phyloP scores from a whole-genome alignment of 805 yeast species.

The Sungouiella thailandica region DNA sequence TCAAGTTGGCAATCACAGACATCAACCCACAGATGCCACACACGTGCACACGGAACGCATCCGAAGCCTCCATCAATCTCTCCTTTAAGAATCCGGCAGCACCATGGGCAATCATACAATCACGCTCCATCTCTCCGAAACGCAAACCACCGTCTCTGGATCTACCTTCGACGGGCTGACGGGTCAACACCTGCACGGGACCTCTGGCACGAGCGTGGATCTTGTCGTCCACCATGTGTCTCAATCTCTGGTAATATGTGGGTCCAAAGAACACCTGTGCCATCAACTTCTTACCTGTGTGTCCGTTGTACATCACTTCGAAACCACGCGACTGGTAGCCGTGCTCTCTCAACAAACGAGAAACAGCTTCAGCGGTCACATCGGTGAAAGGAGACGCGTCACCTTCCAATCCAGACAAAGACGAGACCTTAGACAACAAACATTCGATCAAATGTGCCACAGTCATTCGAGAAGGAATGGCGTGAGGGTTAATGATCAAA shows the following conservation, averaged over 20 bases:
- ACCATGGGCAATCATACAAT: constrained; percentile 98
- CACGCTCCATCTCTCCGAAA: constrained; percentile 99
- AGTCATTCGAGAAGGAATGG: constrained; percentile 99
- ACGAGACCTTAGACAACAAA: constrained; percentile 97
- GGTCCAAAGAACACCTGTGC: constrained; percentile 99
- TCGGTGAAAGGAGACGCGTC: constrained; percentile 99
- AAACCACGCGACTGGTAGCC: constrained; percentile 96
- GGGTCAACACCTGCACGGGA: constrained; percentile 94
- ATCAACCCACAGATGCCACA: constrained; percentile 98
- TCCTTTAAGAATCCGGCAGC: constrained; percentile 52
- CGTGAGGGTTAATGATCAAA: constrained; percentile 98
- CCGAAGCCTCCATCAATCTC: constrained; percentile 98
- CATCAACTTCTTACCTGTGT: constrained; percentile 94
- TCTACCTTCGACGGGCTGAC: constrained; percentile 99
- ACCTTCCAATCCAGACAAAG: constrained; percentile 93
- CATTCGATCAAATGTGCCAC: constrained; percentile 98
- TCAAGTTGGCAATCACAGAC: constrained; percentile 95
- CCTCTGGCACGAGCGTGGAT: constrained; percentile 99
- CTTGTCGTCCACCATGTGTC: constrained; percentile 98
- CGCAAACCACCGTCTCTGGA: constrained; percentile 98
- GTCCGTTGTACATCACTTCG: constrained; percentile 95
- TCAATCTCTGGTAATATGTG: constrained; percentile 93
- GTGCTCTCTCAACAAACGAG: constrained; percentile 78
- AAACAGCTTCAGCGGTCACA: constrained; percentile 94
- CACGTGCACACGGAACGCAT: constrained; percentile 95